phyloP scores from a whole-genome alignment of 345 rosid species.

The Cardiospermum halicacabum region DNA sequence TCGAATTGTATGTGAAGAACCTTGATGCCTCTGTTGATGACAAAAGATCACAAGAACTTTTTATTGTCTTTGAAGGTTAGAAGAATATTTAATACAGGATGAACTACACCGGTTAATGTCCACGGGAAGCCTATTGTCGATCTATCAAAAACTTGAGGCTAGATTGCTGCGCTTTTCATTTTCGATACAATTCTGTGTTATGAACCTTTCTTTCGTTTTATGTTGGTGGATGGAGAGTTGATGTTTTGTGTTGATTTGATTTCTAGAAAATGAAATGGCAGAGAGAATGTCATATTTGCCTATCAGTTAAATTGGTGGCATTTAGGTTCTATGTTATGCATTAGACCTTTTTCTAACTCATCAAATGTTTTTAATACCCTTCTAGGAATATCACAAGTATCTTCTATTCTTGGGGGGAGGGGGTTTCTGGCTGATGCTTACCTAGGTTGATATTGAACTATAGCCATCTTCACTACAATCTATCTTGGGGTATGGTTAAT shows the following conservation, averaged over 20 bases:
- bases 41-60: no score
- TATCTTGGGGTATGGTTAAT: conserved; percentile 49
- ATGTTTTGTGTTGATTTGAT: background rate
- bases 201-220: background rate
- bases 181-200: conserved; percentile 38
- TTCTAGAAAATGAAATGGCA: conserved; percentile 91
- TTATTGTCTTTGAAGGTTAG: no score
- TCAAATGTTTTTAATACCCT: conserved; percentile 83
- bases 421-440: conserved; percentile 95
- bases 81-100: no score
- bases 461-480: conserved; percentile 81
- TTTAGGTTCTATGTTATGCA: conserved; percentile 92
- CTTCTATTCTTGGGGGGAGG: conserved; percentile 83
- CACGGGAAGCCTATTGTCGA: conserved; percentile 78
- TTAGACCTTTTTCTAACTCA: conserved; percentile 69
- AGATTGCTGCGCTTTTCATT: conserved; percentile 85
- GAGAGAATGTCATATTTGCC: conserved; percentile 93
- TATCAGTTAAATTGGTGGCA: conserved; percentile 90
- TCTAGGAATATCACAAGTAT: conserved; percentile 85
- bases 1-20: no score
- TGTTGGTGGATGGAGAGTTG: background rate
- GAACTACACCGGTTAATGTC: conserved; percentile 76
- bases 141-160: conserved; percentile 84
- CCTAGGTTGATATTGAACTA: conserved; percentile 90
- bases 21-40: no score